A percentile compares a stretch with the other conserved stretches of the same genome.
phyloP scores from a whole-genome alignment of 2,329 filamentous ascomycete species.

The Cytospora paraplurivora region DNA sequence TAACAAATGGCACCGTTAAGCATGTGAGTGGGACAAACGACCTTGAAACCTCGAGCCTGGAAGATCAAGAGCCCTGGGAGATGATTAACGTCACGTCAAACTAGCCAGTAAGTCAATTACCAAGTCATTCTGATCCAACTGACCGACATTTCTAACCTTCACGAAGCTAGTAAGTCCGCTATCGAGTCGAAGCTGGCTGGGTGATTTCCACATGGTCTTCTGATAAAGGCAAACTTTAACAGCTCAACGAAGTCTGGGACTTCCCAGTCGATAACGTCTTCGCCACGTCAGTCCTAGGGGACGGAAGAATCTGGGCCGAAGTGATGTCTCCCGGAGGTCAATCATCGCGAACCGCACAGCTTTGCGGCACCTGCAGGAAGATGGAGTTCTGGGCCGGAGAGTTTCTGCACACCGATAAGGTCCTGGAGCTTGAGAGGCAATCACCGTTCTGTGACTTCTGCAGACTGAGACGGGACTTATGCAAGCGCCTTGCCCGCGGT shows the following conservation, averaged over 20 bases:
- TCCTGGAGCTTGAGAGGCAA: neutral
- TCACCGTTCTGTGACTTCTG: neutral
- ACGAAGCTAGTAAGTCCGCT: neutral
- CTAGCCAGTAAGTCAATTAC: neutral
- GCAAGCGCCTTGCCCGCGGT: neutral
- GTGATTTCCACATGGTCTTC: neutral
- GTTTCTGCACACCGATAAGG: neutral
- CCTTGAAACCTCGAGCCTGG: neutral
- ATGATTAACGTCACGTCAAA: neutral
- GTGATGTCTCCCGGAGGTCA: fast-evolving
- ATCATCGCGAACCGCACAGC: neutral
- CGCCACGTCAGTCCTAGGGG: neutral
- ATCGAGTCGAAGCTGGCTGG: neutral
- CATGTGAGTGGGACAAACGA: neutral
- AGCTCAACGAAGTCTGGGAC: conserved; percentile 7
- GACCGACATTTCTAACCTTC: neutral
- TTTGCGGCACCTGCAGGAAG: neutral
- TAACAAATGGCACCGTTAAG: neutral
- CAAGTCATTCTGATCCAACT: neutral
- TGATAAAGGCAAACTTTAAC: neutral
- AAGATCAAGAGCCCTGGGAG: neutral
- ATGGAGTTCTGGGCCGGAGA: neutral
- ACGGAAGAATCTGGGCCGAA: neutral
- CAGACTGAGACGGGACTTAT: neutral
- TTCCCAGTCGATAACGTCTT: conserved; percentile 4